A percentile compares a stretch with the other conserved stretches of the same genome.
These are phyloP conservation scores for Euptelea pleiosperma DNA, from an alignment of 164 flowering plant genomes.

Conservation along the genomic window DNA sequence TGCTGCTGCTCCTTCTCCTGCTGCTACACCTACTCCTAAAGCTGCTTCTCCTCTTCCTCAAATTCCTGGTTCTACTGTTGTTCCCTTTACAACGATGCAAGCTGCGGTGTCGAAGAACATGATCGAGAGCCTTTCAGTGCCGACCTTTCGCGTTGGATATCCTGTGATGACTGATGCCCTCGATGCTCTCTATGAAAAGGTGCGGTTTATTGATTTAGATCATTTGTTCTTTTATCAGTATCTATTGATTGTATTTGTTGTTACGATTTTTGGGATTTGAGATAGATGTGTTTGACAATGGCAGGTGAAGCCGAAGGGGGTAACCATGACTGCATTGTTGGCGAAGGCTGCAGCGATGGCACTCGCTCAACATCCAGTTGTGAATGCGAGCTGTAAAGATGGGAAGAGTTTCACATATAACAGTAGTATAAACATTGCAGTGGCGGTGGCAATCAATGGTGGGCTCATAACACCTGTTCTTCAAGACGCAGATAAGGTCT, in stretches of 20 bases:
- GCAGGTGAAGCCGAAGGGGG: slow-evolving; percentile 91
- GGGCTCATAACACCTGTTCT: slow-evolving; percentile 94
- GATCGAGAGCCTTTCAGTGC: slow-evolving; percentile 85
- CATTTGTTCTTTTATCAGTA: background rate
- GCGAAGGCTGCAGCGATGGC: slow-evolving; percentile 92
- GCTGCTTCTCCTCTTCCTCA: slow-evolving; percentile 29
- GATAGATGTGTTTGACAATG: slow-evolving; percentile 3
- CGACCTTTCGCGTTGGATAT: slow-evolving; percentile 88
- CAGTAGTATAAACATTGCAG: slow-evolving; percentile 73
- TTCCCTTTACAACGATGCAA: slow-evolving; percentile 86
- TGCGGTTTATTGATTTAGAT: no score
- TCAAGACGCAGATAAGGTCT: slow-evolving; percentile 91
- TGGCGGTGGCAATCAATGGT: slow-evolving; percentile 89
- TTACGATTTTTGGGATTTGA: slow-evolving; percentile 4
- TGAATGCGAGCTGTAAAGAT: slow-evolving; percentile 78
- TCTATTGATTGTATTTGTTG: background rate
- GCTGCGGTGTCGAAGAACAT: slow-evolving; percentile 83
- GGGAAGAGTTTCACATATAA: slow-evolving; percentile 87
- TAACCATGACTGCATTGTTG: slow-evolving; percentile 85
- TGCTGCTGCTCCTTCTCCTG: slow-evolving; percentile 24
- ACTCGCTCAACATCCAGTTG: slow-evolving; percentile 87
- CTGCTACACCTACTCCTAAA: slow-evolving; percentile 27
- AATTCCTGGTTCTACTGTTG: slow-evolving; percentile 60
- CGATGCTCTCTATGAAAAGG: slow-evolving; percentile 83
- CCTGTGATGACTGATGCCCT: slow-evolving; percentile 77